These are phyloP conservation scores for Aspergillus asperescens DNA, from an alignment of 495 filamentous ascomycete genomes.

Conservation along the genomic window DNA sequence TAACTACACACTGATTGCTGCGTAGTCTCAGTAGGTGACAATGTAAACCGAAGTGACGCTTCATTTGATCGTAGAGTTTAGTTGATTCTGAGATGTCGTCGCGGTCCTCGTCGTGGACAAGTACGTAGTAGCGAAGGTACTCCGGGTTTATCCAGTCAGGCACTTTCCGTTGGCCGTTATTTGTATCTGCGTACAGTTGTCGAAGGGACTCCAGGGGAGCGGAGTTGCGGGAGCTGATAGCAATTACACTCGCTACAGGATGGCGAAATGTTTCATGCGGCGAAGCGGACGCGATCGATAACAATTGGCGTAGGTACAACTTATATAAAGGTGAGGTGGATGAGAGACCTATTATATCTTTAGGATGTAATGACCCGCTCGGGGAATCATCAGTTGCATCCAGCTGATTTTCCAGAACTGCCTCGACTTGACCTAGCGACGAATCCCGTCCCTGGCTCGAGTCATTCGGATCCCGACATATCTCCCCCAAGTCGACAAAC, in stretches of 20 bases:
- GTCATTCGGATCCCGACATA: conserved; percentile 17
- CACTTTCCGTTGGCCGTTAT: conserved; percentile 56
- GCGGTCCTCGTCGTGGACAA: conserved; percentile 94
- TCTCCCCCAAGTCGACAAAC: conserved; percentile 56
- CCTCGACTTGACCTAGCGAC: conserved; percentile 52
- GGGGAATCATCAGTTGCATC: conserved; percentile 30
- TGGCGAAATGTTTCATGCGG: conserved; percentile 92
- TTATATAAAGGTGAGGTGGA: conserved; percentile 64
- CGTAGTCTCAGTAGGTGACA: conserved; percentile 86
- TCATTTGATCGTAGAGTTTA: conserved; percentile 93
- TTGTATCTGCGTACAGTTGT: conserved; percentile 73
- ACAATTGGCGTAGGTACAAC: conserved; percentile 72
- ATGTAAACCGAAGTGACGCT: conserved; percentile 89
- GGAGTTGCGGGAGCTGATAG: conserved; percentile 81
- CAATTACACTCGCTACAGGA: conserved; percentile 92
- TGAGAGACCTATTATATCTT: conserved; percentile 29
- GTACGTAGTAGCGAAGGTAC: conserved; percentile 89
- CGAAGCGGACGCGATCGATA: conserved; percentile 69
- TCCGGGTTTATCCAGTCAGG: conserved; percentile 83
- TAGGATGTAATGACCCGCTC: conserved; percentile 32
- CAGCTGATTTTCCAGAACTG: conserved; percentile 49
- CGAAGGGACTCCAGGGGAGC: conserved; percentile 78
- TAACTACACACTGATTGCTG: conserved; percentile 76
- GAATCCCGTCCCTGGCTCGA: conserved; percentile 22
- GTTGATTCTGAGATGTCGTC: conserved; percentile 88